Conservation (phyloP, 305 asterid species). For the Fraxinus velutina region DNA sequence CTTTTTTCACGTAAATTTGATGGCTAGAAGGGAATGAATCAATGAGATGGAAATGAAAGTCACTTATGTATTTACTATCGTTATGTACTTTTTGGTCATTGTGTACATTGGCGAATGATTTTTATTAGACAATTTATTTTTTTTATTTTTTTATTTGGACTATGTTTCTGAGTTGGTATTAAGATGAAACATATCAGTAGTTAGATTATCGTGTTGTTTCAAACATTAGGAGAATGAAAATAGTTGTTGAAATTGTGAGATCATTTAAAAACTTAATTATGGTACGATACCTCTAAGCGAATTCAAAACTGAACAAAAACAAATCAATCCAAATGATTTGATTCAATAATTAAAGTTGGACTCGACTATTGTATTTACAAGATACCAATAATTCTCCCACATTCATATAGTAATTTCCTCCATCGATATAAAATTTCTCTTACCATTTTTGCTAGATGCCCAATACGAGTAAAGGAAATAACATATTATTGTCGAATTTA, state of each 20-base stretch:
- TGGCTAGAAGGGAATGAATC: neutral
- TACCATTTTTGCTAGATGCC: neutral
- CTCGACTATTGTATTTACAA: neutral
- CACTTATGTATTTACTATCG: neutral
- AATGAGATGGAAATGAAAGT: neutral
- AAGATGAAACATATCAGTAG: neutral
- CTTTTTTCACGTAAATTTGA: neutral
- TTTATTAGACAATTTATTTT: too few relatives aligned
- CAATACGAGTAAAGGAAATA: neutral
- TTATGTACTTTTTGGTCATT: neutral
- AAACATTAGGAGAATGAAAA: neutral
- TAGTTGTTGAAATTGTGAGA: neutral
- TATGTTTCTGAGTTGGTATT: neutral
- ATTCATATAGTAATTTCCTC: neutral
- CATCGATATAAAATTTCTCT: neutral
- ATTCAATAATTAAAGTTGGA: neutral
- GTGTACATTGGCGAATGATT: too few relatives aligned
- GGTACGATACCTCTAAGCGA: neutral
- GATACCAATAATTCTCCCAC: neutral
- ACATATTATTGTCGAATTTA: neutral
- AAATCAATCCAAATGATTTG: neutral
- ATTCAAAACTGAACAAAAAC: neutral
- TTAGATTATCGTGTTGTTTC: neutral
- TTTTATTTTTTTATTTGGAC: neutral
- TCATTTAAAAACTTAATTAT: neutral